A percentile compares a stretch with the other conserved stretches of the same genome.
These are phyloP conservation scores for Coemansia sp. DNA, from an alignment of 192 early-diverging fungal genomes.

Conservation along the genomic window DNA sequence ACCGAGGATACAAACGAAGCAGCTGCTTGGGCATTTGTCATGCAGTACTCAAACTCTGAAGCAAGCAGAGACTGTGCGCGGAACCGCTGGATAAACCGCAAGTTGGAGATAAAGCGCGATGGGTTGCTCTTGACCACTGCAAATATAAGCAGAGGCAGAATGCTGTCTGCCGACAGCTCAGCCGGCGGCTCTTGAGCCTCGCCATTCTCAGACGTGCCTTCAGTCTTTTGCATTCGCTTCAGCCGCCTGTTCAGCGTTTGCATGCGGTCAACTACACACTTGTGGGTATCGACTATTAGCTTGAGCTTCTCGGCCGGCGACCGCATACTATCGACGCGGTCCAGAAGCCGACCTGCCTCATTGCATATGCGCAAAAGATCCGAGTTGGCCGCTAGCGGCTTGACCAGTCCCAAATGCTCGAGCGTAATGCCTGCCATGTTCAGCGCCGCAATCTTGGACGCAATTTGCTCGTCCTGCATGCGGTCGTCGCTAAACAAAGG, in stretches of 20 bases:
- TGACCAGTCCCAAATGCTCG: constrained; percentile 58
- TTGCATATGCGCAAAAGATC: constrained; percentile 29
- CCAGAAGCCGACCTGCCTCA: constrained; percentile 30
- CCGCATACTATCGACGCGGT: constrained; percentile 23
- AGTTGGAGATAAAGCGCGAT: constrained; percentile 64
- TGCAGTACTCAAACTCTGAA: constrained; percentile 49
- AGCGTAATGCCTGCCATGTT: constrained; percentile 61
- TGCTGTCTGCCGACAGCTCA: constrained; percentile 57
- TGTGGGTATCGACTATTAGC: constrained; percentile 47
- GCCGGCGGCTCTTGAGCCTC: background rate
- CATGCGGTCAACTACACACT: constrained; percentile 39
- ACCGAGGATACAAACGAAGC: constrained; percentile 42
- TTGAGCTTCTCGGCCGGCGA: constrained; percentile 51
- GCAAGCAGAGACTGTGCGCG: constrained; percentile 38
- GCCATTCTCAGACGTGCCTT: background rate
- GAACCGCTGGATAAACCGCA: constrained; percentile 56
- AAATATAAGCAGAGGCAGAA: constrained; percentile 67
- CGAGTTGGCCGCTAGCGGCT: background rate
- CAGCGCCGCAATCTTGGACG: constrained; percentile 65
- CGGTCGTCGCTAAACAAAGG: constrained; percentile 54
- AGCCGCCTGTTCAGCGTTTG: constrained; percentile 25
- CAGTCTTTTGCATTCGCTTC: background rate
- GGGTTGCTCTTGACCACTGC: constrained; percentile 67
- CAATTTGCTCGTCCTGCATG: constrained; percentile 60
- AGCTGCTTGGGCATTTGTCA: constrained; percentile 47